Evolutionary conservation across 2,329 filamentous ascomycete species (phyloP), one percentile per base, ranked within the genome.

Genomic region (Dichotomopilus funicola): DNA sequence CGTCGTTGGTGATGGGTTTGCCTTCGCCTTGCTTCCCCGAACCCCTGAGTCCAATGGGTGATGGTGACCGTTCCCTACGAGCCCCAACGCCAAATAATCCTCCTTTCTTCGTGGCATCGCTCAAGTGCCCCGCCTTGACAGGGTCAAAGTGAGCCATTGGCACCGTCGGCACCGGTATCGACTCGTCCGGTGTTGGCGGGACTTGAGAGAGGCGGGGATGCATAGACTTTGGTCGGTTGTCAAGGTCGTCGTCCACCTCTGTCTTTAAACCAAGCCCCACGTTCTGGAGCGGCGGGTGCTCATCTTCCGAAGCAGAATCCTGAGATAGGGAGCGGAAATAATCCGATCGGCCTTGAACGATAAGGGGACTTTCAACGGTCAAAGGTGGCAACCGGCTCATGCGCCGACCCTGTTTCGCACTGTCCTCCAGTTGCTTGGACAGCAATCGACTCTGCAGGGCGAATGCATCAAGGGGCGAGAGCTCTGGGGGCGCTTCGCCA

Each of bases 381-480:
- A 91, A 76, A 6, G 91, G 90, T 3, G 91, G 89, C 44, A 97
- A 75, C 43, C 92, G 82, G 72, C 91, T 96, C 72, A 96, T 81
- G 56, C 91, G 83, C 61, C 91, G 59, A 82, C 81, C 66, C 82
- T 85, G 66, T 49, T 62, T 65, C 44, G 83, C 81, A 61, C 82
- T 86, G 63, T 94, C 86, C 70, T 96, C 87, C 59, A 99, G 82
- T 71, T 95, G 88, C 72, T 84, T 88, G 41, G 91, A 91, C 51
- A 99, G 80, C 64, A 95, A 75, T 56, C 92, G 86, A 64, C 91
- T 95, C 68, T 97, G 92, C 59, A 92, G 80, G 27, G 92, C 92
- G 68, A 99, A 95, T 48, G 92, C 92, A 78, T 99, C 94, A 61
- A 99, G 81, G 9, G 94, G 94, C 6, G 94, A 97, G 55, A 97